These are phyloP conservation scores for Avena atlantica DNA, from an alignment of 176 grass and related monocot species.

Conservation along the genomic window DNA sequence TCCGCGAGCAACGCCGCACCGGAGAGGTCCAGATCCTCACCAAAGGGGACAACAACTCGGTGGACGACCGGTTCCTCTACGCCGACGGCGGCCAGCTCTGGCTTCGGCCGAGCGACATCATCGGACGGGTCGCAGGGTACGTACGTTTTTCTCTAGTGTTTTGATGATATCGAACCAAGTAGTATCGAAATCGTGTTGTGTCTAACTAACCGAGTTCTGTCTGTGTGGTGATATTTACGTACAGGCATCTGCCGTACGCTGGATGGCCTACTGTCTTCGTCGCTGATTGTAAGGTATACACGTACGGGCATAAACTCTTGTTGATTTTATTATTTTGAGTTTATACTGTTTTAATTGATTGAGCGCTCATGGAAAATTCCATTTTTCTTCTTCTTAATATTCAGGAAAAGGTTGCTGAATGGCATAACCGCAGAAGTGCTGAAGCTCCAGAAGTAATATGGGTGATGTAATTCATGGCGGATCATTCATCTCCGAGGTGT, in stretches of 20 bases:
- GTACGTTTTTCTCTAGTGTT: background rate
- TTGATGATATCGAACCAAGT: background rate
- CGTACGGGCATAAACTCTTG: no score
- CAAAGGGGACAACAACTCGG: conserved; percentile 1
- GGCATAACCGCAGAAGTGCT: background rate
- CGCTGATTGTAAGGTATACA: background rate
- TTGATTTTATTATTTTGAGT: background rate
- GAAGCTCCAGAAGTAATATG: background rate
- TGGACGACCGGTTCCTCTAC: conserved; percentile 13
- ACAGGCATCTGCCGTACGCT: background rate
- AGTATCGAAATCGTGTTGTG: background rate
- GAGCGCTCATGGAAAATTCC: background rate
- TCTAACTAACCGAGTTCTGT: background rate
- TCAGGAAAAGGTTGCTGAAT: background rate
- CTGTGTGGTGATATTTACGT: background rate
- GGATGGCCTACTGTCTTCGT: conserved; percentile 16
- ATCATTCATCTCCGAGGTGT: no score
- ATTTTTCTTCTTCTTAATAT: background rate
- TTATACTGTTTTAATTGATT: no score
- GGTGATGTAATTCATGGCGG: background rate
- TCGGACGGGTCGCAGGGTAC: background rate
- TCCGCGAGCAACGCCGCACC: background rate
- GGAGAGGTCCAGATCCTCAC: conserved; percentile 1
- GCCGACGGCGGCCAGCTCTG: conserved; percentile 16
- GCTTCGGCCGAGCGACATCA: background rate